These are phyloP conservation scores for Diaporthe vexans DNA, from an alignment of 2,329 filamentous ascomycete genomes.

Conservation along the genomic window DNA sequence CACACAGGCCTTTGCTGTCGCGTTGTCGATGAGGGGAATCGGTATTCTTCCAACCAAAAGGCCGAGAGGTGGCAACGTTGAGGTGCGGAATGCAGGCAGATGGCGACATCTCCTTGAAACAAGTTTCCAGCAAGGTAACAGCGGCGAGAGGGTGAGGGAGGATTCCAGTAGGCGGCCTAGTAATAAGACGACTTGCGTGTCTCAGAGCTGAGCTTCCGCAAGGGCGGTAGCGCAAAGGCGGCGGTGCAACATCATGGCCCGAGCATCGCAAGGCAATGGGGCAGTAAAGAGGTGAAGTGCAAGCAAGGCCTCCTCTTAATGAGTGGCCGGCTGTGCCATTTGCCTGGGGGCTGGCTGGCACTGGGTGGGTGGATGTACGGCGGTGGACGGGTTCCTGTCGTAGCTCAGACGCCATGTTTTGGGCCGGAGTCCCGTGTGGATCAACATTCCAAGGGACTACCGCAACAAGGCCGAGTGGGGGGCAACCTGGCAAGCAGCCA, in stretches of 20 bases:
- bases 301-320: neutral
- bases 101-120: slow-evolving; percentile 37
- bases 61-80: slow-evolving; percentile 20
- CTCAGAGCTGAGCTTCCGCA: slow-evolving; percentile 25
- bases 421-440: slow-evolving; percentile 26
- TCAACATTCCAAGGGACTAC: slow-evolving; percentile 27
- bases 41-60: slow-evolving; percentile 14
- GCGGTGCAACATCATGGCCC: slow-evolving; percentile 31
- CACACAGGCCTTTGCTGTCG: neutral
- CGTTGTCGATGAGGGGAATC: slow-evolving; percentile 27
- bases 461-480: slow-evolving; percentile 17
- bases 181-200: slow-evolving; percentile 29
- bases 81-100: slow-evolving; percentile 27
- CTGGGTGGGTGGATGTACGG: neutral
- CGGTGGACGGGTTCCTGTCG: slow-evolving; percentile 28
- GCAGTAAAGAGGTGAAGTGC: slow-evolving; percentile 6
- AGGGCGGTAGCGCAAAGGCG: slow-evolving; percentile 26
- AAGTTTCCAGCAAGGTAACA: slow-evolving; percentile 22
- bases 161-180: neutral
- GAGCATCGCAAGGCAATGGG: slow-evolving; percentile 13
- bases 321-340: neutral
- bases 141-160: slow-evolving; percentile 17
- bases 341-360: neutral
- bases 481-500: slow-evolving; percentile 14
- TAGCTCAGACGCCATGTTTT: slow-evolving; percentile 34